Evolutionary conservation across 78 protist genomes (phyloP), one percentile per base, ranked within the genome.

Genomic region (Guillardia theta): DNA sequence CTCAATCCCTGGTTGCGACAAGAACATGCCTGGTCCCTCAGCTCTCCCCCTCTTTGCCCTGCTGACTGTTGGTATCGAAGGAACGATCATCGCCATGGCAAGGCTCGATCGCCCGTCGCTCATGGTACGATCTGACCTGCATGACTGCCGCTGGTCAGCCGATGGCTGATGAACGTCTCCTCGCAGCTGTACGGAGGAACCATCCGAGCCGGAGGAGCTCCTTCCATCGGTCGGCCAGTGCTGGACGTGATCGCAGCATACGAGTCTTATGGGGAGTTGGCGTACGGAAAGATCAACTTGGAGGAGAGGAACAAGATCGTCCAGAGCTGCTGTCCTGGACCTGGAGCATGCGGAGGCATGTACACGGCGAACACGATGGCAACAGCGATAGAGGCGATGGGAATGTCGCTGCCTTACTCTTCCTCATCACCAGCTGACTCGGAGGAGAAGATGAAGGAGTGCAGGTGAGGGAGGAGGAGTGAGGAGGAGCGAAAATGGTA

Each of bases 291-390:
- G 39, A 95, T 96, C 77, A 36, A 36, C 70, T 94, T 92, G 24
- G 93, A 15, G 2, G 92, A 94, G 53, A 45, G 96, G 3, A 12
- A 58, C 36, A 94, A 96, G 27, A 53, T 96, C 47, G 95, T 95
- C 33, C 50, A 37, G n/a, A 44, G 94, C 0, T 88, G 96, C 18
- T 95, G 97, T 41, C 97, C 98, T 0, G 98, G 98, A 43, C 76
- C 97, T 1, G 88, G 88, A 24, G 44, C 88, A 12, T 97, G 98
- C 92, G 94, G 95, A 2, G 97, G 96, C 22, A 96, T 96, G 97
- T 96, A 88, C 93, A 96, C 97, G 6, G 97, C 97, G 22, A 95
- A 95, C 96, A 97, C 98, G 39, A 97, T 97, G 98, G 97, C 98
- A 15, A 24, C 94, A 18, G 98, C 97, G 30, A 96, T 97, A 46